These are phyloP conservation scores for Colletotrichum noveboracense DNA, from an alignment of 2,329 filamentous ascomycete genomes.

Conservation along the genomic window DNA sequence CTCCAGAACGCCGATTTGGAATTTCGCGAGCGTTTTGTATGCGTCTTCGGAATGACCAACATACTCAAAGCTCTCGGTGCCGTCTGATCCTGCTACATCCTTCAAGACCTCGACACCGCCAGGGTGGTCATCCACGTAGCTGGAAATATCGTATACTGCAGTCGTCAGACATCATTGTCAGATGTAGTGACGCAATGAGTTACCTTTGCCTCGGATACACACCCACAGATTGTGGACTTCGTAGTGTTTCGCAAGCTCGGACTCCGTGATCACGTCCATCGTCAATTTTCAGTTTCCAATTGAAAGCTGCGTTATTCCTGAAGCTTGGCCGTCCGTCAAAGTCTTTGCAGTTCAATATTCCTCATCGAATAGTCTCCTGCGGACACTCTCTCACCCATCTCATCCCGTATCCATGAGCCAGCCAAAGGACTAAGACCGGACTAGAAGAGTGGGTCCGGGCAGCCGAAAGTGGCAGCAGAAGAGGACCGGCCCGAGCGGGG, in stretches of 20 bases:
- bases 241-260: background rate
- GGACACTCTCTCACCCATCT: rapidly evolving
- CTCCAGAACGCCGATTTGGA: background rate
- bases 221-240: background rate
- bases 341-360: no score
- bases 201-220: background rate
- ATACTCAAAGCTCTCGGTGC: slow-evolving; percentile 13
- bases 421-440: background rate
- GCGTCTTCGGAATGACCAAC: background rate
- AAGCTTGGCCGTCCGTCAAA: no score
- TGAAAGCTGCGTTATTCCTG: no score
- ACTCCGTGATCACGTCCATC: background rate
- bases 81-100: background rate
- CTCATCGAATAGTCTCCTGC: rapidly evolving
- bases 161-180: background rate
- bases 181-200: rapidly evolving
- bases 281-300: background rate
- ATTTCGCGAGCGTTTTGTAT: background rate
- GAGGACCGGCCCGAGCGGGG: background rate
- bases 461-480: background rate
- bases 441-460: background rate
- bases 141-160: background rate
- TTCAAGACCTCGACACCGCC: background rate
- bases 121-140: background rate
- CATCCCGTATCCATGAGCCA: background rate